These are phyloP conservation scores for Salix suchowensis DNA, from an alignment of 345 rosid genomes.

Conservation along the genomic window DNA sequence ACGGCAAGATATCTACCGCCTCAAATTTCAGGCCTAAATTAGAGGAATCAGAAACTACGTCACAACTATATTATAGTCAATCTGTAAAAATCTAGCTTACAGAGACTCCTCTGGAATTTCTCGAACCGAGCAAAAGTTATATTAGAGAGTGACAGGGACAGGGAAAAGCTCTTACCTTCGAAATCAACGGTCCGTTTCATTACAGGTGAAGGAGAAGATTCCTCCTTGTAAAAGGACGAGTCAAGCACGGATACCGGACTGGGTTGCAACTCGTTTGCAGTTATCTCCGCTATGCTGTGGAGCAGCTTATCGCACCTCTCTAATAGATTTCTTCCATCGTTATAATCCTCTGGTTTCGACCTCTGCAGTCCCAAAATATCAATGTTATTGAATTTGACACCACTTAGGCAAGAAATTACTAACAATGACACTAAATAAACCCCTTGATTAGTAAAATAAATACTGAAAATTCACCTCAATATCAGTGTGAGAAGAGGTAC, in stretches of 20 bases:
- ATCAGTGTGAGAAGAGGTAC: constrained; percentile 50
- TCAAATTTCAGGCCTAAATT: neutral
- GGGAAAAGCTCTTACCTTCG: constrained; percentile 42
- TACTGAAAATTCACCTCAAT: constrained; percentile 41
- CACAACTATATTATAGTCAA: neutral
- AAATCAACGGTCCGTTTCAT: constrained; percentile 80
- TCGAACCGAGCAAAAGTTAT: neutral
- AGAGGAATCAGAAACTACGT: constrained; percentile 18
- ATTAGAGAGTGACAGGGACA: neutral
- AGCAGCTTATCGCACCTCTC: constrained; percentile 93
- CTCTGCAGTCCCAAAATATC: constrained; percentile 28
- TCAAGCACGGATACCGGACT: constrained; percentile 97
- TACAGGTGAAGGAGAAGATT: constrained; percentile 72
- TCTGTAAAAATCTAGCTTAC: constrained; percentile 18
- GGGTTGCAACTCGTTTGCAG: constrained; percentile 68
- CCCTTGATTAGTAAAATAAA: neutral
- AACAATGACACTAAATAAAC: neutral
- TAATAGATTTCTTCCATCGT: constrained; percentile 55
- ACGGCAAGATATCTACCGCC: constrained; percentile 7
- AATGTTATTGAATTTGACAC: neutral
- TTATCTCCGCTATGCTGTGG: constrained; percentile 83
- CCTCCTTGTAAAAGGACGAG: constrained; percentile 75
- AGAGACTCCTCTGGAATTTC: neutral
- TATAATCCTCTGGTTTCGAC: constrained; percentile 51
- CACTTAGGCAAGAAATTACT: neutral